Evolutionary conservation across 352 stramenopile species (phyloP).

Genomic region (Halophytophthora polymorphica): DNA sequence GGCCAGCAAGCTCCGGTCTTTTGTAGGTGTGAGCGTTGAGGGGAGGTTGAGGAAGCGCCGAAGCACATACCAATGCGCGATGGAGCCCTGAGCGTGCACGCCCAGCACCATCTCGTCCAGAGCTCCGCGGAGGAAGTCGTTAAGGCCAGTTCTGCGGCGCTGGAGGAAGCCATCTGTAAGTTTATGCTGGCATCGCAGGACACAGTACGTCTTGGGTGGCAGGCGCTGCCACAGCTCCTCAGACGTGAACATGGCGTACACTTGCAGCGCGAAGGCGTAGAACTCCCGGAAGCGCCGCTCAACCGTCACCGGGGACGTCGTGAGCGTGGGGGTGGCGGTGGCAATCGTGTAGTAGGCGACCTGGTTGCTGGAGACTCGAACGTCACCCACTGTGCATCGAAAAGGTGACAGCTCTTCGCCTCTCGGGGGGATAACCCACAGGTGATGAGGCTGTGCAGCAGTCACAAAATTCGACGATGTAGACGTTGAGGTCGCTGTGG

Average conservation of each 20-base stretch:
- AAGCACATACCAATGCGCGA: constrained; percentile 67
- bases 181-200: constrained; percentile 18
- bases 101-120: constrained; percentile 62
- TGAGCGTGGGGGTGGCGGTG: constrained; percentile 33
- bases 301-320: constrained; percentile 21
- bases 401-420: constrained; percentile 20
- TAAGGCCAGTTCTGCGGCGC: constrained; percentile 57
- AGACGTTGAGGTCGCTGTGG: constrained; percentile 1
- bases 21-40: constrained; percentile 32
- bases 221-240: constrained; percentile 51
- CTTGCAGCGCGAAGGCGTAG: constrained; percentile 57
- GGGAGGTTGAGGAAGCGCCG: constrained; percentile 64
- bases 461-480: too few species aligned
- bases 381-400: constrained; percentile 49
- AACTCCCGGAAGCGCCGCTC: constrained; percentile 78
- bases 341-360: constrained; percentile 60
- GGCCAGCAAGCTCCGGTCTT: constrained; percentile 46
- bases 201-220: constrained; percentile 71
- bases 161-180: constrained; percentile 55
- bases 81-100: constrained; percentile 36
- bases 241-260: constrained; percentile 66
- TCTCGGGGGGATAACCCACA: constrained; percentile 1
- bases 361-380: constrained; percentile 48
- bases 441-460: too few species aligned
- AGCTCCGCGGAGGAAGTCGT: constrained; percentile 58